Evolutionary conservation across 768 basidiomycete species (phyloP), one percentile per base, ranked within the genome.

Genomic region (Xerocomus potaroensis): DNA sequence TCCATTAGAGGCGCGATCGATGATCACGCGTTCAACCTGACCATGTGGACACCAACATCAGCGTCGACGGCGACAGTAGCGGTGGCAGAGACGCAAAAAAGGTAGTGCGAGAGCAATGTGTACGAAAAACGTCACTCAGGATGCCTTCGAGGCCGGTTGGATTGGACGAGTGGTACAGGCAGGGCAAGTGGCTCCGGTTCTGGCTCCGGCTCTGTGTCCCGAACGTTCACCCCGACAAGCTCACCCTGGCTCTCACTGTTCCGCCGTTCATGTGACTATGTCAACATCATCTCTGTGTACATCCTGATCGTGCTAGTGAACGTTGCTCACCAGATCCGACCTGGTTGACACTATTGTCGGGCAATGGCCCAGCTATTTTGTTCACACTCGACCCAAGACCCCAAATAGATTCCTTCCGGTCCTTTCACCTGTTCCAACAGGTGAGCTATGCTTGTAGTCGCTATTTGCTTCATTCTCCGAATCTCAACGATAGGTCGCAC

Each of bases 371-470:
- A n/a, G n/a, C n/a, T n/a, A n/a, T n/a, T n/a, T n/a, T n/a, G n/a
- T 88, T 84, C 59, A 84, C 79, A 9, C 66, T 81, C 47, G 72
- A 75, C 46, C 80, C 85, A 6, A 88, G 86, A 85, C 61, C 80
- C 14, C 83, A 87, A 64, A 78, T 80, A 23, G 82, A 84, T 58
- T 71, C 65, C 8, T 76, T 89, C 23, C n/a, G n/a, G n/a, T n/a
- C n/a, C n/a, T n/a, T n/a, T n/a, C 84, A 78, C 55, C 69, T 89
- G 22, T 88, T 87, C 72, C 87, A 87, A 87, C 87, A 61, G 63
- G 84, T 67, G 21, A 11, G 12, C 19, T 22, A 19, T 35, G n/a
- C n/a, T n/a, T n/a, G n/a, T n/a, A n/a, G n/a, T n/a, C n/a, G n/a
- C n/a, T n/a, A n/a, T n/a, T n/a, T n/a, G 85, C 24, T 81, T 82